A percentile compares a stretch with the other conserved stretches of the same genome.
Conservation (phyloP, 768 basidiomycete species). For the Melanogaster broomeanus region DNA sequence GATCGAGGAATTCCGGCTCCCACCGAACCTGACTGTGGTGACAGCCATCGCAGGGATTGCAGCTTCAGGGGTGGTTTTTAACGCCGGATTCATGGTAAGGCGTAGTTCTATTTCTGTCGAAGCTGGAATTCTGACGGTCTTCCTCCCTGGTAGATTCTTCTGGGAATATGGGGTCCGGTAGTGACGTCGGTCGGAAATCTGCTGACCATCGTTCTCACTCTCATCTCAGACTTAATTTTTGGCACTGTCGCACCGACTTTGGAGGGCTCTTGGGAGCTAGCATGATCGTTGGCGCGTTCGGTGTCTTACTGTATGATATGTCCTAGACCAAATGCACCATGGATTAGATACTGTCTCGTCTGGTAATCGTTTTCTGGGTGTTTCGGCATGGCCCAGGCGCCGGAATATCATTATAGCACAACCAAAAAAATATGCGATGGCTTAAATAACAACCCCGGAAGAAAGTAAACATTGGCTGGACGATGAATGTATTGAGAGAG, state of each 20-base stretch:
- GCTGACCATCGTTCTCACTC: conserved; percentile 91
- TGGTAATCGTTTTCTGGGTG: too few species aligned
- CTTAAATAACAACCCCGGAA: conserved; percentile 34
- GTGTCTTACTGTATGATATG: conserved; percentile 75
- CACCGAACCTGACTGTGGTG: conserved; percentile 47
- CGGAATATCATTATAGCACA: conserved; percentile 46
- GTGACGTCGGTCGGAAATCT: conserved; percentile 87
- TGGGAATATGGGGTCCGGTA: conserved; percentile 87
- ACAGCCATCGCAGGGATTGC: conserved; percentile 69
- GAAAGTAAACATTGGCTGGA: conserved; percentile 18
- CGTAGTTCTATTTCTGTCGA: neutral
- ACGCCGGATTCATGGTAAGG: conserved; percentile 82
- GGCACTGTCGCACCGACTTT: conserved; percentile 64
- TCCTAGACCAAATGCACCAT: conserved; percentile 31
- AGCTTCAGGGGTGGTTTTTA: conserved; percentile 73
- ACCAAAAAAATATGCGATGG: conserved; percentile 35
- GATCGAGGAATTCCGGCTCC: conserved; percentile 67
- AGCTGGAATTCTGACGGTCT: neutral
- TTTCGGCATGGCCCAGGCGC: conserved; percentile 12
- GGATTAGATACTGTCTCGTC: neutral
- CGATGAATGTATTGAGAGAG: conserved; percentile 17
- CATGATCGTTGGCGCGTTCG: conserved; percentile 83
- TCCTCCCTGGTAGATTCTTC: conserved; percentile 55
- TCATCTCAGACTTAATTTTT: conserved; percentile 76
- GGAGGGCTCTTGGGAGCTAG: conserved; percentile 79